These are phyloP conservation scores for Escallonia rubra DNA, from an alignment of 129 eudicot species.

Conservation along the genomic window DNA sequence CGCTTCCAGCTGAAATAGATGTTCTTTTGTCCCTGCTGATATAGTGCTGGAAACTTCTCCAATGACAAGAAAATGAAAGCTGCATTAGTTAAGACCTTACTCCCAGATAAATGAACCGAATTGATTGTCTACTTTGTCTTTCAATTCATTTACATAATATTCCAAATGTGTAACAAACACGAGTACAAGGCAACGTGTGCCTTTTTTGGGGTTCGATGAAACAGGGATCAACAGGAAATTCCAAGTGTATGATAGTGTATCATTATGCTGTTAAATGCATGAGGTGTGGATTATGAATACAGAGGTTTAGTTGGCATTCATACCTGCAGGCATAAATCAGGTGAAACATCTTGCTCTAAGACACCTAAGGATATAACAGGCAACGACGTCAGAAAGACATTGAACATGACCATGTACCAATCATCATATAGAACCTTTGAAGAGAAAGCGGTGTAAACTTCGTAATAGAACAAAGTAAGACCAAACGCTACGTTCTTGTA, in stretches of 20 bases:
- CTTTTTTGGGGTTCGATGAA: too few relatives aligned
- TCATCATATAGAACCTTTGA: slow-evolving; percentile 43
- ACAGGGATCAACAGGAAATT: too few relatives aligned
- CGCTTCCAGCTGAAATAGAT: slow-evolving; percentile 42
- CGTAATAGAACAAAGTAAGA: slow-evolving; percentile 52
- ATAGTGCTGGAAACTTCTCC: slow-evolving; percentile 46
- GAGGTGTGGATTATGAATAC: too few relatives aligned
- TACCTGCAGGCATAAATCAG: slow-evolving; percentile 54
- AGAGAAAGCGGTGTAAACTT: slow-evolving; percentile 42
- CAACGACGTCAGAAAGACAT: slow-evolving; percentile 49
- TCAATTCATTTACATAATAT: too few relatives aligned
- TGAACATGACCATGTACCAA: slow-evolving; percentile 58
- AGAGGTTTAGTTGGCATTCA: background rate
- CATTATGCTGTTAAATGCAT: too few relatives aligned
- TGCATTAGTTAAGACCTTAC: background rate
- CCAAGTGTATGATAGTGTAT: too few relatives aligned
- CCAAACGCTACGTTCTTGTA: slow-evolving; percentile 57
- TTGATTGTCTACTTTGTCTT: too few relatives aligned
- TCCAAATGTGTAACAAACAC: too few relatives aligned
- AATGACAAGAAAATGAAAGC: background rate
- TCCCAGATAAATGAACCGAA: too few relatives aligned
- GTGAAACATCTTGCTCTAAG: slow-evolving; percentile 55
- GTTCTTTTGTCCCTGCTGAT: slow-evolving; percentile 48
- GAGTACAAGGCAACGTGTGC: too few relatives aligned
- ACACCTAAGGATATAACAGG: slow-evolving; percentile 58